phyloP scores from a whole-genome alignment of 805 yeast genomes.

The Lipomyces yamanashiensis region DNA sequence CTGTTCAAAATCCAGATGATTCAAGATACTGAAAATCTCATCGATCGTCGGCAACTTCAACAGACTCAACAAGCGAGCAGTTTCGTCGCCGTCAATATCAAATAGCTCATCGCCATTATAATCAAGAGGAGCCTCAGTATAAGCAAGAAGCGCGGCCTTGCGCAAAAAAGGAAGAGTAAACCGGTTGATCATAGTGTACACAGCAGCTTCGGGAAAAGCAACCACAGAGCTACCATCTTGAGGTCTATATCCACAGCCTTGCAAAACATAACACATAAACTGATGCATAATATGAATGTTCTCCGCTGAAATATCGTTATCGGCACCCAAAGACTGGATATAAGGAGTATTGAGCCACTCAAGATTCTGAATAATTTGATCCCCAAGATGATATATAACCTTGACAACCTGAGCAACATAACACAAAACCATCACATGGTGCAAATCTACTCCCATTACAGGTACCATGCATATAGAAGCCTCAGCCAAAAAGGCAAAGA shows the following conservation, averaged over 20 bases:
- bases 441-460: slow-evolving; percentile 51
- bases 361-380: slow-evolving; percentile 8
- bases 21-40: slow-evolving; percentile 1
- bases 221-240: background rate
- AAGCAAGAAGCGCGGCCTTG: slow-evolving; percentile 61
- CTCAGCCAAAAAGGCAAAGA: slow-evolving; percentile 45
- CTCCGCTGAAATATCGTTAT: background rate
- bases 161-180: slow-evolving; percentile 68
- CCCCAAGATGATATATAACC: slow-evolving; percentile 41
- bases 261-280: slow-evolving; percentile 13
- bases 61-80: slow-evolving; percentile 57
- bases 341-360: slow-evolving; percentile 17
- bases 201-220: slow-evolving; percentile 9
- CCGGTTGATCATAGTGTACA: slow-evolving; percentile 29
- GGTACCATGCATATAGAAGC: slow-evolving; percentile 52
- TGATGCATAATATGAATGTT: slow-evolving; percentile 3
- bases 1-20: slow-evolving; percentile 1
- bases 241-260: slow-evolving; percentile 8
- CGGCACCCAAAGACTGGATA: slow-evolving; percentile 6
- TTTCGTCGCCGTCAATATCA: slow-evolving; percentile 50
- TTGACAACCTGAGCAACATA: slow-evolving; percentile 61
- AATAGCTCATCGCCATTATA: slow-evolving; percentile 43
- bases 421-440: slow-evolving; percentile 55
- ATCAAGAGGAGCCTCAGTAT: slow-evolving; percentile 56
- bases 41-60: slow-evolving; percentile 49